Evolutionary conservation across 1,139 yeast genomes (phyloP).

Genomic region (Protomyces inundatus): DNA sequence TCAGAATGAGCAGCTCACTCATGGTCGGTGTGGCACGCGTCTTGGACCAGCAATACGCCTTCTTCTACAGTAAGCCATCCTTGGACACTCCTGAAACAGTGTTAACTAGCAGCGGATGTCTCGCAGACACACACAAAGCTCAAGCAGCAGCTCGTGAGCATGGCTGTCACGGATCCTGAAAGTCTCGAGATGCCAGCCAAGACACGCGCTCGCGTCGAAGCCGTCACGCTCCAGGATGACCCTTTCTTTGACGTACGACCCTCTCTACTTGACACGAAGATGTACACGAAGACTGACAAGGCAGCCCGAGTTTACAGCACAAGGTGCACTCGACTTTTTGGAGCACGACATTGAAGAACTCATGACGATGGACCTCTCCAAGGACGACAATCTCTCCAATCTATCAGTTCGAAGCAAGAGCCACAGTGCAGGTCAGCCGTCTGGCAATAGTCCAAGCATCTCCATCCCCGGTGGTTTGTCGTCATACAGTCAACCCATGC

Average conservation of each 20-base stretch:
- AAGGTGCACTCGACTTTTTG: background rate
- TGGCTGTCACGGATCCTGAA: background rate
- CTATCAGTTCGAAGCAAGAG: background rate
- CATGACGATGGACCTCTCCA: background rate
- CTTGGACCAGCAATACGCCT: conserved; percentile 47
- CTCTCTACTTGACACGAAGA: background rate
- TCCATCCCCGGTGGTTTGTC: background rate
- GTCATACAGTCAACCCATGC: background rate
- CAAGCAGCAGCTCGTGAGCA: conserved; percentile 7
- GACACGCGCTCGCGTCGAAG: conserved; percentile 1
- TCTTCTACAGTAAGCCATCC: background rate
- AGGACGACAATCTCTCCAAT: background rate
- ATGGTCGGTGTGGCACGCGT: conserved; percentile 56
- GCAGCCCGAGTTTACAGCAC: background rate
- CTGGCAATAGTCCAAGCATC: background rate
- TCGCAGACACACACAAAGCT: conserved; percentile 18
- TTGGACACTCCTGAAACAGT: background rate
- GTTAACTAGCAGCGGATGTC: conserved; percentile 23
- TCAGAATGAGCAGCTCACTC: conserved; percentile 49
- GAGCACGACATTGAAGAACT: conserved; percentile 1
- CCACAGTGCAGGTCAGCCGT: background rate
- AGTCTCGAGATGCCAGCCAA: conserved; percentile 7
- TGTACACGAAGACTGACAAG: background rate
- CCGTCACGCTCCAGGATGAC: conserved; percentile 23
- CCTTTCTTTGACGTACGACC: conserved; percentile 21